Percentiles rank a stretch among this genome's conserved stretches.
Evolutionary conservation across 495 filamentous ascomycete species (phyloP).

Genomic region (Amniculicola lignicola): DNA sequence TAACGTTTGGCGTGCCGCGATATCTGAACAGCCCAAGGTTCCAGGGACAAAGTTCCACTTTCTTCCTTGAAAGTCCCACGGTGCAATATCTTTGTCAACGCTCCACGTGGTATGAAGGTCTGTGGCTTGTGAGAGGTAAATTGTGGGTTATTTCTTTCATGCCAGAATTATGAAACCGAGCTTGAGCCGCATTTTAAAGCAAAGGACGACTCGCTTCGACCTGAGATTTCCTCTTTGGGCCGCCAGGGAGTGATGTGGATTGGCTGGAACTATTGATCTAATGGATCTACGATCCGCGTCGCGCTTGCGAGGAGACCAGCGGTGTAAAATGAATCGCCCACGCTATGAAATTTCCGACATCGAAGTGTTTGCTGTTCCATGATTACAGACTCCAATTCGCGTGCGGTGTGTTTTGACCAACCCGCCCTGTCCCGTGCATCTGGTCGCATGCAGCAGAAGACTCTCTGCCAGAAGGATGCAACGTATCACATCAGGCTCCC

Average conservation of each 20-base stretch:
- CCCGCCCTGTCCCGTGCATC: no score
- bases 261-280: neutral
- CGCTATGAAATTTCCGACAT: neutral
- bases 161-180: constrained; percentile 1
- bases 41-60: no score
- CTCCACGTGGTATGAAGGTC: neutral
- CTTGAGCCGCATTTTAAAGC: neutral
- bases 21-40: no score
- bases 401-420: no score
- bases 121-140: constrained; percentile 6
- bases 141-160: neutral
- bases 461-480: neutral
- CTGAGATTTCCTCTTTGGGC: neutral
- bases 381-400: neutral
- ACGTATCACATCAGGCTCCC: neutral
- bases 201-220: constrained; percentile 1
- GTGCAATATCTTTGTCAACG: neutral
- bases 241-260: neutral
- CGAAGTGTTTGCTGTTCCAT: neutral
- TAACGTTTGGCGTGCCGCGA: no score
- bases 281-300: neutral
- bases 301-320: neutral
- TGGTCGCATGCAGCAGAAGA: neutral
- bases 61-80: no score
- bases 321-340: neutral